Conservation (phyloP, 2,329 filamentous ascomycete genomes). For the Calonectria naviculata region DNA sequence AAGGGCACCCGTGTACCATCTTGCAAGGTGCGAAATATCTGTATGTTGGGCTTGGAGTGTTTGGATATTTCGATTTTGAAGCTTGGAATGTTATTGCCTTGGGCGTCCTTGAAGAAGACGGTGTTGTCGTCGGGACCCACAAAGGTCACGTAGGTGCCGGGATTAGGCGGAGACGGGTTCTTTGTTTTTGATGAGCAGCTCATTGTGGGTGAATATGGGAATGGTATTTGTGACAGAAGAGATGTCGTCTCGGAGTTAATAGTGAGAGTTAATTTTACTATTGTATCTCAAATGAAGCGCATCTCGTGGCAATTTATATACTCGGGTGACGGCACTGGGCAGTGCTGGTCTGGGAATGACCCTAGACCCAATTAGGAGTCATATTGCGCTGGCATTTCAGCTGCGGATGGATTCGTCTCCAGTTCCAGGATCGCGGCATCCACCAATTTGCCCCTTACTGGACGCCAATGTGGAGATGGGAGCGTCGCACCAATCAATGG, state of each 20-base stretch:
- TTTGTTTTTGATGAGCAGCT: background rate
- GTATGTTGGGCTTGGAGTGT: background rate
- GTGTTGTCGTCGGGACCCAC: background rate
- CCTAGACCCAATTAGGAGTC: background rate
- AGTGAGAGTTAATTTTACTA: no score
- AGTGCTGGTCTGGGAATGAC: background rate
- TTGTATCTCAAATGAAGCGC: background rate
- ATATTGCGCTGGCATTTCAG: background rate
- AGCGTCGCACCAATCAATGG: background rate
- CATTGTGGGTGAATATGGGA: background rate
- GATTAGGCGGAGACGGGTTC: background rate
- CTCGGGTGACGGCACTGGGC: background rate
- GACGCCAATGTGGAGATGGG: background rate
- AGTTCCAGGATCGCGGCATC: background rate
- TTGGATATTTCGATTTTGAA: background rate
- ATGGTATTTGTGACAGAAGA: background rate
- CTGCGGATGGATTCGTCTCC: background rate
- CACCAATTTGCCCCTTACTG: background rate
- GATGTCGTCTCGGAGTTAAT: no score
- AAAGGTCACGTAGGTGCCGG: background rate
- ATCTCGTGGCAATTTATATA: background rate
- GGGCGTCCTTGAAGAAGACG: background rate
- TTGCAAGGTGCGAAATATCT: background rate
- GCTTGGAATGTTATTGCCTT: background rate
- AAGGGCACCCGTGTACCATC: background rate